These are phyloP conservation scores for Tolypocladium endophyticum DNA, from an alignment of 2,329 filamentous ascomycete genomes.

Conservation along the genomic window DNA sequence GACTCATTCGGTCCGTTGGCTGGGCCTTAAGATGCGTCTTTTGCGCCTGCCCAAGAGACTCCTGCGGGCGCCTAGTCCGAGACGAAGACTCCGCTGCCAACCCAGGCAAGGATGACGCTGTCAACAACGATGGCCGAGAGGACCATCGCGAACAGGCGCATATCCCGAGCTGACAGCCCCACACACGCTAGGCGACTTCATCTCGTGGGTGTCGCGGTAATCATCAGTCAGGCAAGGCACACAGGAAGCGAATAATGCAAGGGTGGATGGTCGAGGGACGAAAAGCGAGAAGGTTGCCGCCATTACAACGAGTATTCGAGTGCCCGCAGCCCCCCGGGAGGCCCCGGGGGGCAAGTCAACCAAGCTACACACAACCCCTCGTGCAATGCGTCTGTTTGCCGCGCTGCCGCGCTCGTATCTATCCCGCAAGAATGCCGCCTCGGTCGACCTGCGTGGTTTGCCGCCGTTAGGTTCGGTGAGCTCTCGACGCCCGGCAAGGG, in stretches of 20 bases:
- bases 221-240: not conserved
- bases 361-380: not conserved
- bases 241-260: not conserved
- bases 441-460: no score
- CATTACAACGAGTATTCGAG: not conserved
- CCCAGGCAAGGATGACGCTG: not conserved
- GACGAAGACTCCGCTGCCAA: not conserved
- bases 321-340: no score
- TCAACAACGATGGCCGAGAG: not conserved
- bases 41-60: not conserved
- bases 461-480: no score
- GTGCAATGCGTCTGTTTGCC: not conserved
- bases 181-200: not conserved
- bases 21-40: not conserved
- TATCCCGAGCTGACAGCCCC: not conserved
- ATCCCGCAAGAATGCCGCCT: not conserved
- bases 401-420: not conserved
- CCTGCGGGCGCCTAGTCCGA: not conserved
- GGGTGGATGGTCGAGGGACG: not conserved
- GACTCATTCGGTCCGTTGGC: not conserved
- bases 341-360: no score
- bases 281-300: not conserved
- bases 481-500: no score
- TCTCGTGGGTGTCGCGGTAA: not conserved
- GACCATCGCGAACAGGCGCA: not conserved